Conservation (phyloP, 352 stramenopile species). For the Thraustotheca clavata region DNA sequence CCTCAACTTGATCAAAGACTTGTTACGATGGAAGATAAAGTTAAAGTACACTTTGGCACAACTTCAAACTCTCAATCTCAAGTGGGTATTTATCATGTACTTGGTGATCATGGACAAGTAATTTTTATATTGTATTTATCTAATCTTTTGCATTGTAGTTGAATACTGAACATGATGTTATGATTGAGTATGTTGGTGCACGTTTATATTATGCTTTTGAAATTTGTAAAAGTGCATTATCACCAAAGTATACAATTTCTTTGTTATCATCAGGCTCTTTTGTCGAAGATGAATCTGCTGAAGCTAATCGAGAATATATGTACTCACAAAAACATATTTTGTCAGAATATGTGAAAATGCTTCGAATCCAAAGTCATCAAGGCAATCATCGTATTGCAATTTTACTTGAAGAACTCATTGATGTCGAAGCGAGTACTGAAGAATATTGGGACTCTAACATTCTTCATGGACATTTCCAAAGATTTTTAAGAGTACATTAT, state of each 20-base stretch:
- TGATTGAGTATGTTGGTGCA: slow-evolving; percentile 53
- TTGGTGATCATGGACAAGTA: slow-evolving; percentile 8
- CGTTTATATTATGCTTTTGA: slow-evolving; percentile 59
- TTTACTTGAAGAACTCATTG: slow-evolving; percentile 52
- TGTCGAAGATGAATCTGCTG: slow-evolving; percentile 43
- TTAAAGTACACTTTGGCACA: slow-evolving; percentile 11
- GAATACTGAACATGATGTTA: background rate
- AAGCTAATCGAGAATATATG: background rate
- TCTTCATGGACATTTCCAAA: slow-evolving; percentile 55
- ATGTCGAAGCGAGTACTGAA: slow-evolving; percentile 43
- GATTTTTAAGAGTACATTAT: slow-evolving; percentile 53
- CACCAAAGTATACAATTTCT: background rate
- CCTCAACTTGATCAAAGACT: too few species aligned
- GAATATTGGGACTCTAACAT: slow-evolving; percentile 60
- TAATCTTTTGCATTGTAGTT: slow-evolving; percentile 1
- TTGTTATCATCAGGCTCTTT: slow-evolving; percentile 26
- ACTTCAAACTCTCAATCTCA: background rate
- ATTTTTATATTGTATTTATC: background rate
- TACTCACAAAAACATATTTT: slow-evolving; percentile 37
- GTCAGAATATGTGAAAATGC: slow-evolving; percentile 61
- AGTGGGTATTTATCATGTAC: background rate
- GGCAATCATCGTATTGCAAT: slow-evolving; percentile 45
- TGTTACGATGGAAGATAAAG: slow-evolving; percentile 7
- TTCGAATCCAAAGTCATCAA: slow-evolving; percentile 56
- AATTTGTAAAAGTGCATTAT: slow-evolving; percentile 23